Conservation (phyloP, 306 rosid species). For the Notholithocarpus densiflorus region DNA sequence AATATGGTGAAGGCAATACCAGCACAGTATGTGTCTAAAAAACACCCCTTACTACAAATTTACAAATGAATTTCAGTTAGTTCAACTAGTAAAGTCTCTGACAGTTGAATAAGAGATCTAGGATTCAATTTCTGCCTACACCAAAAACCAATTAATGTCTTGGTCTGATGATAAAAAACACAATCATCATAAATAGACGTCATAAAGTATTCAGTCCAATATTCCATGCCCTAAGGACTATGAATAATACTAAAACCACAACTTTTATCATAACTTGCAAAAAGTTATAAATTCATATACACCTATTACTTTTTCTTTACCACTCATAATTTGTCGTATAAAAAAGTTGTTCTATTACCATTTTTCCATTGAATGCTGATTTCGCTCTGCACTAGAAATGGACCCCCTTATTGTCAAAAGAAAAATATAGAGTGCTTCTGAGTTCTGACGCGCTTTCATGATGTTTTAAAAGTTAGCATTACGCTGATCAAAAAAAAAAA, state of each 20-base stretch:
- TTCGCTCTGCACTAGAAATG: too few species aligned
- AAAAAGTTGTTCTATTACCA: too few species aligned
- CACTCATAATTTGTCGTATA: too few species aligned
- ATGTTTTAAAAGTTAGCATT: background rate
- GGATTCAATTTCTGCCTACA: accelerated
- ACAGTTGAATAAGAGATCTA: too few species aligned
- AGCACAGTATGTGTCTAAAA: too few species aligned
- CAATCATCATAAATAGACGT: accelerated
- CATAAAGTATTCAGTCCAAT: accelerated
- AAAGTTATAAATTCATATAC: accelerated
- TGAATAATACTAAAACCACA: accelerated
- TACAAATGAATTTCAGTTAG: accelerated
- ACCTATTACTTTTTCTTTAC: accelerated
- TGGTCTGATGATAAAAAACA: accelerated
- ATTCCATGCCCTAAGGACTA: accelerated
- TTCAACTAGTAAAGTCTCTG: accelerated
- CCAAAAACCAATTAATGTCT: accelerated
- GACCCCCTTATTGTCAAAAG: too few species aligned
- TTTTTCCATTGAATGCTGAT: too few species aligned
- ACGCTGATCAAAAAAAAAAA: too few species aligned
- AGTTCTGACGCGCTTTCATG: background rate
- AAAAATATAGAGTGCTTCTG: too few species aligned
- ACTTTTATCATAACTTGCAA: too few species aligned
- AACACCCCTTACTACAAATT: too few species aligned
- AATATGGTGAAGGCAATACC: too few species aligned